These are phyloP conservation scores for Neoscytalidium dimidiatum DNA, from an alignment of 2,329 filamentous ascomycete species.

Conservation along the genomic window DNA sequence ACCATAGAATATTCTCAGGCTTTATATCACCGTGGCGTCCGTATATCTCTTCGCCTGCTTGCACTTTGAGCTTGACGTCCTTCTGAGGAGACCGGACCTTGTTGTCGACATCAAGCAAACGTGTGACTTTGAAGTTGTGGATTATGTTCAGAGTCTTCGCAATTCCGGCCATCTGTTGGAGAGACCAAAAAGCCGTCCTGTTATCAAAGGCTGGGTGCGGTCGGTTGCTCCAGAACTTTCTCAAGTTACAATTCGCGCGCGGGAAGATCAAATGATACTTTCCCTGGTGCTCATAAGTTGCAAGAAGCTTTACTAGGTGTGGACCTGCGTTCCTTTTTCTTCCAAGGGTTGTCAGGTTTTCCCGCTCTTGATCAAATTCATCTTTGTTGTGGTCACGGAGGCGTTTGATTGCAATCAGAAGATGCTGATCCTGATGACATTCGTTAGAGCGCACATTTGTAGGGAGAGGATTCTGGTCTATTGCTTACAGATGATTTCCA, in stretches of 20 bases:
- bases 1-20: conserved; percentile 41
- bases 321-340: too few species aligned
- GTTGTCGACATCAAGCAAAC: background rate
- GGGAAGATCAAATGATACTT: background rate
- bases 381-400: background rate
- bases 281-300: background rate
- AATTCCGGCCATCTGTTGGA: background rate
- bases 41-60: conserved; percentile 23
- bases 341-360: too few species aligned
- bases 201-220: background rate
- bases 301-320: background rate
- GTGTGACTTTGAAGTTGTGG: background rate
- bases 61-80: background rate
- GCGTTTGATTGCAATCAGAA: background rate
- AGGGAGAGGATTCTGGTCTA: too few species aligned
- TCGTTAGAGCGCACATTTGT: too few species aligned
- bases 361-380: background rate
- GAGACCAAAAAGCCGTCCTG: background rate
- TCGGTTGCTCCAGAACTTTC: background rate
- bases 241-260: background rate
- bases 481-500: background rate
- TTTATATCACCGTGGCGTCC: conserved; percentile 41
- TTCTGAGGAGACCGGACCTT: background rate
- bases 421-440: background rate
- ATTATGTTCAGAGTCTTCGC: background rate